A percentile compares a stretch with the other conserved stretches of the same genome.
Conservation (phyloP, 179 eudicot genomes). For the Spergularia azorica region DNA sequence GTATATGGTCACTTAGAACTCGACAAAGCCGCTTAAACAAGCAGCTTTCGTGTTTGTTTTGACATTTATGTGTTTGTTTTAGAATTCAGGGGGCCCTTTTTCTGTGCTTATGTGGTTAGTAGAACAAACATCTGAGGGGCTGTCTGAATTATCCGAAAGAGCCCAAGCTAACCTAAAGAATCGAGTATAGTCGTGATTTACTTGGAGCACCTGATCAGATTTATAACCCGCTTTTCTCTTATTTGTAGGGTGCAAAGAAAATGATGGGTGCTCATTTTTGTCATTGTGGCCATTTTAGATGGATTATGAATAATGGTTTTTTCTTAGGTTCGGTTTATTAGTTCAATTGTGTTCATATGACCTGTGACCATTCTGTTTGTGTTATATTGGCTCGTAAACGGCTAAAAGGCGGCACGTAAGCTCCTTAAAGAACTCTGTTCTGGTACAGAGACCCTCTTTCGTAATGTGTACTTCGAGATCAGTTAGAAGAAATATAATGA, state of each 20-base stretch:
- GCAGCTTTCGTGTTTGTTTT: not conserved
- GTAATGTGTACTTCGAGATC: not conserved
- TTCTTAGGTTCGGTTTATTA: not conserved
- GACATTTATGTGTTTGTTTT: not conserved
- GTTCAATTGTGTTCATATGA: not conserved
- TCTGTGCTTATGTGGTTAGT: no score
- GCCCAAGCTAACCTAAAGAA: no score
- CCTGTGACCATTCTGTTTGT: constrained; percentile 59
- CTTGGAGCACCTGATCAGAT: no score
- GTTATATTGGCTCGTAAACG: not conserved
- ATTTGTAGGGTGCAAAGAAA: no score
- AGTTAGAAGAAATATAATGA: no score
- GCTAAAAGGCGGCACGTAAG: not conserved
- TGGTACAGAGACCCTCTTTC: not conserved
- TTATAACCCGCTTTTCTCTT: no score
- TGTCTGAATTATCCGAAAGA: no score
- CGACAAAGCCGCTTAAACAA: not conserved
- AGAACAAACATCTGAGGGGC: no score
- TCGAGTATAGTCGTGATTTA: no score
- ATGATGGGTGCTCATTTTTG: not conserved
- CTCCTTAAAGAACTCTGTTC: not conserved
- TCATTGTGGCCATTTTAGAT: not conserved
- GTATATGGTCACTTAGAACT: constrained; percentile 33
- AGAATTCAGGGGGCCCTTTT: no score
- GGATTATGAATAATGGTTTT: no score